Evolutionary conservation across 2,329 filamentous ascomycete species (phyloP).

Genomic region (Fusarium phyllophilum): DNA sequence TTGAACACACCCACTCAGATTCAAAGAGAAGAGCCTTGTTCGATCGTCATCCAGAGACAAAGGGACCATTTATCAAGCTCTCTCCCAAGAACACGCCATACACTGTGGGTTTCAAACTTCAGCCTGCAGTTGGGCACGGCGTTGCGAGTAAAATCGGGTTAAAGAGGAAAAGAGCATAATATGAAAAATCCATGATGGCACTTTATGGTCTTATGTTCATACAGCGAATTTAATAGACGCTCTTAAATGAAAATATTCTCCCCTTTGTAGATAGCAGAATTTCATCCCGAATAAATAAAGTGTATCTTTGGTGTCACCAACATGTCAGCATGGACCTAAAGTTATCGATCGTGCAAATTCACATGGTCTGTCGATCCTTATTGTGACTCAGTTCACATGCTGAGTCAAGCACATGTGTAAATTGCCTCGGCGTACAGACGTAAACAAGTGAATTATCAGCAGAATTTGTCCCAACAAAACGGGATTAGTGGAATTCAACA

Average conservation of each 20-base stretch:
- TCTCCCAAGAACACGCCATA: not conserved
- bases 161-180: not conserved
- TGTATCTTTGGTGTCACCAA: not conserved
- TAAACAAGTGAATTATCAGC: not conserved
- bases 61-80: rapidly evolving
- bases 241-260: rapidly evolving
- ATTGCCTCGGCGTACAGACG: not conserved
- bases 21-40: not conserved
- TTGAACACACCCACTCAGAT: not conserved
- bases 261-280: rapidly evolving
- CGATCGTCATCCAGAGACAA: not conserved
- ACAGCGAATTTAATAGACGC: not conserved
- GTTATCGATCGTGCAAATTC: too few relatives aligned
- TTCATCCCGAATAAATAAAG: too few relatives aligned
- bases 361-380: too few relatives aligned
- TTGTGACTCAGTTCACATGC: not conserved
- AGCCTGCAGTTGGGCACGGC: too few relatives aligned
- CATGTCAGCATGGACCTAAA: not conserved
- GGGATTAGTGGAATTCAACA: not conserved
- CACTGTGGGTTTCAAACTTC: not conserved
- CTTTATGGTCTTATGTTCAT: too few relatives aligned
- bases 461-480: conserved; percentile 9
- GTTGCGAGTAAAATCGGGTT: too few relatives aligned
- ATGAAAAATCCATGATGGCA: not conserved
- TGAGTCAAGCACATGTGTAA: not conserved